A percentile compares a stretch with the other conserved stretches of the same genome.
phyloP scores from a whole-genome alignment of 495 filamentous ascomycete genomes.

The Aspergillus baeticus region DNA sequence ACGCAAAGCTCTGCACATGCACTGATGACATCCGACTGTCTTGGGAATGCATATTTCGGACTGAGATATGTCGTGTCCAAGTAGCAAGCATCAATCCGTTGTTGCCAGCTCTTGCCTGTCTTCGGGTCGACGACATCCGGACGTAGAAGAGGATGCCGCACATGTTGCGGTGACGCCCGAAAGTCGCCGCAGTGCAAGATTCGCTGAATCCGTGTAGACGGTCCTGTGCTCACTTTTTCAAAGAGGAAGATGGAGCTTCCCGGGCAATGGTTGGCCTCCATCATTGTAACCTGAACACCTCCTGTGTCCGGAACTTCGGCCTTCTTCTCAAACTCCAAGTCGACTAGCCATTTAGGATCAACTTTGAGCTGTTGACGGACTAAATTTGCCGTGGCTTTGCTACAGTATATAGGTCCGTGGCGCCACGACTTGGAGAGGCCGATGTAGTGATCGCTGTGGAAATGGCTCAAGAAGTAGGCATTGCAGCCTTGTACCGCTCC shows the following conservation, averaged over 20 bases:
- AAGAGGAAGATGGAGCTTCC: conserved; percentile 93
- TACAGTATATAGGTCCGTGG: conserved; percentile 96
- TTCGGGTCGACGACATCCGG: conserved; percentile 68
- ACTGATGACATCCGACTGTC: conserved; percentile 77
- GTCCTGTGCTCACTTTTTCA: conserved; percentile 69
- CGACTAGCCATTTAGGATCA: conserved; percentile 79
- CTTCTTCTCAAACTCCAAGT: conserved; percentile 81
- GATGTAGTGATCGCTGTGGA: conserved; percentile 96
- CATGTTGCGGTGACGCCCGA: conserved; percentile 81
- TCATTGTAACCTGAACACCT: conserved; percentile 86
- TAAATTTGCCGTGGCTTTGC: conserved; percentile 84
- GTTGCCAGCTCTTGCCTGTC: conserved; percentile 69
- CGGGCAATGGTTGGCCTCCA: conserved; percentile 96
- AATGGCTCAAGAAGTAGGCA: conserved; percentile 97
- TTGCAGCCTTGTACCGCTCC: conserved; percentile 88
- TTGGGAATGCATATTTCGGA: conserved; percentile 92
- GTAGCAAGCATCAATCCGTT: conserved; percentile 92
- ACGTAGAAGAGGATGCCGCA: conserved; percentile 76
- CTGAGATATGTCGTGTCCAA: conserved; percentile 96
- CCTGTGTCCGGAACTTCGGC: conserved; percentile 75
- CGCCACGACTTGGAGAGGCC: conserved; percentile 85
- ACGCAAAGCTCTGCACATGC: conserved; percentile 91
- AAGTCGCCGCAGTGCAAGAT: conserved; percentile 97
- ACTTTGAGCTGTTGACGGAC: conserved; percentile 84
- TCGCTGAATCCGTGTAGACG: conserved; percentile 61